Evolutionary conservation across 352 stramenopile genomes (phyloP), one percentile per base, ranked within the genome.

Genomic region (Globisporangium viniferum): DNA sequence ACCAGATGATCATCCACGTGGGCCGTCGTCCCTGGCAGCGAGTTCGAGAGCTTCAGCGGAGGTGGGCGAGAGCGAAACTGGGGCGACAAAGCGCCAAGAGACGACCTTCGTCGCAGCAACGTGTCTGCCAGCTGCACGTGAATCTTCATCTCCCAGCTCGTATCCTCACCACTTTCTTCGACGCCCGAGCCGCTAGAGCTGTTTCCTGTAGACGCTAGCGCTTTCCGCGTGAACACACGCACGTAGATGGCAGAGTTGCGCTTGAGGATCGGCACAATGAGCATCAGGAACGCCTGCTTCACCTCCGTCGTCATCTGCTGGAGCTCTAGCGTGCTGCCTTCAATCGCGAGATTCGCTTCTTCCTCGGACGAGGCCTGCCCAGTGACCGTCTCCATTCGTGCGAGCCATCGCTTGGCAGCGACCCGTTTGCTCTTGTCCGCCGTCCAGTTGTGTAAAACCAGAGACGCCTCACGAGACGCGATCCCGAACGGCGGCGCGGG

Each of bases 221-320:
- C 39, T 15, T 27, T 51, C 0, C 82, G 80, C 2, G 78, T 91
- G 58, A 89, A 90, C 9, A 91, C 78, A 15, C 82, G 81, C 1
- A 94, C 80, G 18, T 77, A 73, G 5, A 89, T 44, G 1, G 70
- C 56, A 24, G 54, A 58, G 22, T 90, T 90, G 62, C 82, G 78
- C 67, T 80, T 79, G 24, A 94, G 62, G 12, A 94, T 79, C 5
- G 86, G 86, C 15, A 92, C 73, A 2, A 94, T 54, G 18, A 94
- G 75, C 64, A 94, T 69, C 1, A 77, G 65, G 66, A 94, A 91
- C 20, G 84, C 86, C 57, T 94, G 80, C 36, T 94, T 94, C 33
- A 91, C 86, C 44, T 92, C 82, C 1, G 70, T 54, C 36, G 81
- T 89, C 74, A 94, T 81, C 12, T 83, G 62, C 59, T 82, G 71